Conservation (phyloP, 257 asterid genomes). For the Lycium barbarum region DNA sequence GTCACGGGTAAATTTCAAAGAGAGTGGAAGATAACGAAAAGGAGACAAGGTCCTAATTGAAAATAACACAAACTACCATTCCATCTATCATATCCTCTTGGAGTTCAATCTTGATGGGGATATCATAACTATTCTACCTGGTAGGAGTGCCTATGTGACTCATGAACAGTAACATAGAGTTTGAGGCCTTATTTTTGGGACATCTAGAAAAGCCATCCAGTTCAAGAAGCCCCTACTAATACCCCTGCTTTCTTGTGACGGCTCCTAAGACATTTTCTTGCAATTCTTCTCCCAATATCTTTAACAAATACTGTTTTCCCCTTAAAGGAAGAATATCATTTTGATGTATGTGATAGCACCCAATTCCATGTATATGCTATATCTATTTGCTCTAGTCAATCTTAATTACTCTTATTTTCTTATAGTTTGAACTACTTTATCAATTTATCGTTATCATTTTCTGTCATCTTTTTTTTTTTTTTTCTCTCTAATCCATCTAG, state of each 20-base stretch:
- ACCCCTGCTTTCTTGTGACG: background rate
- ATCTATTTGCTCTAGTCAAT: too few relatives aligned
- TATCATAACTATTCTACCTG: background rate
- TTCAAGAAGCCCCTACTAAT: background rate
- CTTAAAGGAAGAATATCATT: background rate
- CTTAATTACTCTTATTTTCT: background rate
- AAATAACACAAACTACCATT: slow-evolving; percentile 9
- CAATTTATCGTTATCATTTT: background rate
- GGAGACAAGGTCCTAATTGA: background rate
- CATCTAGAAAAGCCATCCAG: background rate
- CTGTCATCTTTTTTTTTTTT: too few relatives aligned
- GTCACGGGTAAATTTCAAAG: background rate
- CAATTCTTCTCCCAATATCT: background rate
- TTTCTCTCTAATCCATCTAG: background rate
- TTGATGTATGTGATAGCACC: background rate
- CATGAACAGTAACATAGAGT: background rate
- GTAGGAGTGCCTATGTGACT: background rate
- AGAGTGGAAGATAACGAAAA: background rate
- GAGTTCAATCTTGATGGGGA: background rate
- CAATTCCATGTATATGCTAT: background rate
- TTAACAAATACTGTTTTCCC: background rate
- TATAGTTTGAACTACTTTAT: background rate
- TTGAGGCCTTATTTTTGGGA: background rate
- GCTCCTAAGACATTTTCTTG: background rate
- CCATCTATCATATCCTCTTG: background rate